A percentile compares a stretch with the other conserved stretches of the same genome.
Evolutionary conservation across 495 filamentous ascomycete genomes (phyloP).

Genomic region (Acidiella bohemica): DNA sequence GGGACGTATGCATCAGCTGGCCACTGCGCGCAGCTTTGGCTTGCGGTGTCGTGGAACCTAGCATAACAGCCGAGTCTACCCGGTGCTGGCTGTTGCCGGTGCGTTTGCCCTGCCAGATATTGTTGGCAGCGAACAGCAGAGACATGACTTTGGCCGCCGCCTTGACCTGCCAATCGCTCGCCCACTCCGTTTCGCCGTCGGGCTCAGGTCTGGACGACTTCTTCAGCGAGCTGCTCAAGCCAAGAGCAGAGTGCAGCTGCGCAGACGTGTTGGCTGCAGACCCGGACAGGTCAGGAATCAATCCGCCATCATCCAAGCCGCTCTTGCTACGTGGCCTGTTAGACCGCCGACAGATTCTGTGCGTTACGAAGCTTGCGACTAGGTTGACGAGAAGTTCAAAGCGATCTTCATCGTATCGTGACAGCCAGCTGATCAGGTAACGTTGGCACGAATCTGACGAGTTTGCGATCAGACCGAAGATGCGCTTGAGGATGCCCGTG

Average conservation of each 20-base stretch:
- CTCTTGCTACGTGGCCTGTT: constrained; percentile 48
- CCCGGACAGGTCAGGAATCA: constrained; percentile 58
- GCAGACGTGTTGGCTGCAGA: constrained; percentile 38
- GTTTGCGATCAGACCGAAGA: constrained; percentile 69
- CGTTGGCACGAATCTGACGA: constrained; percentile 63
- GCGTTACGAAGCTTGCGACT: constrained; percentile 66
- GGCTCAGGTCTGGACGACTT: too few species aligned
- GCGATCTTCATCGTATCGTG: constrained; percentile 51
- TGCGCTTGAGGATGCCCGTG: constrained; percentile 65
- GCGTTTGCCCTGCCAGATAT: constrained; percentile 30
- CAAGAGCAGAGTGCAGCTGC: constrained; percentile 70
- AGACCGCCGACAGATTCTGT: constrained; percentile 62
- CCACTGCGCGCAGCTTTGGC: constrained; percentile 38
- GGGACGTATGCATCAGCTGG: constrained; percentile 60
- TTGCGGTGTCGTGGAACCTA: constrained; percentile 2
- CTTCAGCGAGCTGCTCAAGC: constrained; percentile 40
- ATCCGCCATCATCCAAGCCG: constrained; percentile 44
- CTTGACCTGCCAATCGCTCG: constrained; percentile 85
- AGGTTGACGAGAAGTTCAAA: constrained; percentile 66
- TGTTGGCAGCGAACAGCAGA: constrained; percentile 74
- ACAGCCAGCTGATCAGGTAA: constrained; percentile 74
- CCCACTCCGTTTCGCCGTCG: constrained; percentile 38
- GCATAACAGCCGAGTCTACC: neutral
- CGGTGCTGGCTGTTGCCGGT: constrained; percentile 15
- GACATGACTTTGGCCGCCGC: constrained; percentile 72